Base-by-base conservation (phyloP, 164 flowering plant genomes). In the Magnolia kwangsiensis region DNA sequence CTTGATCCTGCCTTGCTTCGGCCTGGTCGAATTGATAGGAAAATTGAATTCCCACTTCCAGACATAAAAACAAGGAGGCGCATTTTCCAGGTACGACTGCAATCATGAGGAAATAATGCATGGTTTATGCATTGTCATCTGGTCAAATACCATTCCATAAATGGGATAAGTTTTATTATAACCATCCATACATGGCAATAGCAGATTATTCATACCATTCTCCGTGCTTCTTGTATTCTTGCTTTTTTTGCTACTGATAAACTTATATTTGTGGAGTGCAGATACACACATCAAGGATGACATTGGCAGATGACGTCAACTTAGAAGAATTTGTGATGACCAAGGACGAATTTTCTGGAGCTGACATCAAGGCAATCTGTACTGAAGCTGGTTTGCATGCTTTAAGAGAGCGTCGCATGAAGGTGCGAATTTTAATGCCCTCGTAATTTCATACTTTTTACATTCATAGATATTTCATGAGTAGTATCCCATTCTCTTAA, bases 331-430 rank as follows among this genome's bases (percentile, higher is more conserved):
- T 91, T 85, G 96, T 93, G 8, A 90, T 90, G 96, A 90, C 97
- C 0, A 92, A 90, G 76, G 98, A 92, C 79, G 97, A 91, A 82
- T 93, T 93, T 78, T 91, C 97, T 74, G 97, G 96, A 66, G 98
- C 97, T 78, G 96, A 93, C 77, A 91, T 95, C 55, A 93, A 93
- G 80, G 98, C 98, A 37, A 93, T 95, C 58, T 95, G 97, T 69
- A 90, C 95, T 20, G 98, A 95, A 78, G 96, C 97, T 81, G 98
- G 98, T 14, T 84, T 95, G 84, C 95, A 89, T 80, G 98, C 98
- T 69, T 72, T 95, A 61, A 86, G 97, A 80, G 97, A 92, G 82
- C 96, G 96, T 0, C 88, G 97, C 1, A 90, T 91, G 98, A 92
- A 94, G 96, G 98, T 92, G 69, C 13, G 61, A 81, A 66, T 8